Evolutionary conservation across 1,139 yeast species (phyloP).

Genomic region (Debaryomycetaceae sp.): DNA sequence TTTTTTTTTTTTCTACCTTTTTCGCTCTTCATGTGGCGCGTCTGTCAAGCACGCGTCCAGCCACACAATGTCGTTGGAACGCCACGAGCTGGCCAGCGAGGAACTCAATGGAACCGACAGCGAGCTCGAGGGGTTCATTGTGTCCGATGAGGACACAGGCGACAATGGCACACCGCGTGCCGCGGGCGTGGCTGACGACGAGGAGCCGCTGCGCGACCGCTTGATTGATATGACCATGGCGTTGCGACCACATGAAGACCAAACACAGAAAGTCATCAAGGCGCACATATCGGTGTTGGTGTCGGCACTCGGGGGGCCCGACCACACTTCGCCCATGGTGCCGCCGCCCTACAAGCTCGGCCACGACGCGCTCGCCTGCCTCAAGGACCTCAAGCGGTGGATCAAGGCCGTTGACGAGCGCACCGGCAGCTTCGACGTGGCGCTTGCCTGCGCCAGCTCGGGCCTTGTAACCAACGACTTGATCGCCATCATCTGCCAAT

Average conservation of each 20-base stretch:
- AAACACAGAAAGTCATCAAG: constrained; percentile 44
- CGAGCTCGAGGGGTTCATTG: constrained; percentile 18
- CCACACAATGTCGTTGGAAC: background rate
- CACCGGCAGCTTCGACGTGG: constrained; percentile 69
- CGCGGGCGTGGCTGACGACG: constrained; percentile 11
- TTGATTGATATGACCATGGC: constrained; percentile 24
- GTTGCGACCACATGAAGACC: constrained; percentile 34
- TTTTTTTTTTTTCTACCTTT: too few relatives aligned
- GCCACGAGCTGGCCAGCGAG: constrained; percentile 2
- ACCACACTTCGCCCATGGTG: constrained; percentile 41
- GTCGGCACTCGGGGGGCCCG: constrained; percentile 80
- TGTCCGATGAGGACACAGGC: constrained; percentile 16
- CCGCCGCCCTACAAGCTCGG: constrained; percentile 71
- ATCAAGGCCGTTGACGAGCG: constrained; percentile 77
- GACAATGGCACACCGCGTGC: constrained; percentile 1
- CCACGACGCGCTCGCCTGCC: constrained; percentile 84
- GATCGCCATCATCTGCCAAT: constrained; percentile 67
- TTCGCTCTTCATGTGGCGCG: too few relatives aligned
- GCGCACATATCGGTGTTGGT: constrained; percentile 71
- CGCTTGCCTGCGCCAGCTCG: constrained; percentile 81
- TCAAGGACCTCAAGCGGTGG: constrained; percentile 87
- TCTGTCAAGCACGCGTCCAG: constrained; percentile 1
- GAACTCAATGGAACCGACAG: constrained; percentile 5
- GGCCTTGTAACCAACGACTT: constrained; percentile 72
- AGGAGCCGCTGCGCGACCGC: constrained; percentile 21